Conservation (phyloP, 140 eudicot species). For the Anethum foeniculum region DNA sequence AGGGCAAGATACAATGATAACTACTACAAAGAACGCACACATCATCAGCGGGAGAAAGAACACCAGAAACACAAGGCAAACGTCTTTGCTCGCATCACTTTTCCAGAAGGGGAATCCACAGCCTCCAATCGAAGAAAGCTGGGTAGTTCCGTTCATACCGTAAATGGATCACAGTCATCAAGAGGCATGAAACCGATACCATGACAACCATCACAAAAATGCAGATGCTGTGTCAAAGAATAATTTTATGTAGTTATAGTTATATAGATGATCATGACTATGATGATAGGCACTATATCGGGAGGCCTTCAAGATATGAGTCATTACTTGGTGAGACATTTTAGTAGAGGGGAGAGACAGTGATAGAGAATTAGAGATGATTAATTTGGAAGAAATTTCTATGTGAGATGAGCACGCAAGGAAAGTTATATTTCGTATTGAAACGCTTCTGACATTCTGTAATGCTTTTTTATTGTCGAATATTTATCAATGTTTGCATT, state of each 20-base stretch:
- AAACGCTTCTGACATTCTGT: no score
- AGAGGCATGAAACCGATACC: conserved; percentile 27
- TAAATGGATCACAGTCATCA: conserved; percentile 19
- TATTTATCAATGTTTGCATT: no score
- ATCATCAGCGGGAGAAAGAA: neutral
- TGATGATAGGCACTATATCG: no score
- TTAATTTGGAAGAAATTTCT: no score
- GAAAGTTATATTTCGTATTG: no score
- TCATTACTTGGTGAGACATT: no score
- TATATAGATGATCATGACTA: conserved; percentile 39
- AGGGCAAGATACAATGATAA: neutral
- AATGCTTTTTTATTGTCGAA: no score
- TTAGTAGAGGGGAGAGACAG: conserved; percentile 1
- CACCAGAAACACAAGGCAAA: conserved; percentile 51
- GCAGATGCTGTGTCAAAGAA: conserved; percentile 2
- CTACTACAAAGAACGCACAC: neutral
- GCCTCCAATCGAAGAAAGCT: conserved; percentile 56
- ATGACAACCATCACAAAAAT: conserved; percentile 22
- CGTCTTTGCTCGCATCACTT: conserved; percentile 80
- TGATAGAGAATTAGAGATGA: no score
- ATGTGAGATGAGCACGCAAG: no score
- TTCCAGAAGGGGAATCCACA: conserved; percentile 56
- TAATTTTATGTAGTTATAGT: conserved; percentile 10
- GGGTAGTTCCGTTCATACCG: conserved; percentile 26
- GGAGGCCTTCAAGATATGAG: no score